Evolutionary conservation across 306 rosid species (phyloP).

Genomic region (Medicago arabica): DNA sequence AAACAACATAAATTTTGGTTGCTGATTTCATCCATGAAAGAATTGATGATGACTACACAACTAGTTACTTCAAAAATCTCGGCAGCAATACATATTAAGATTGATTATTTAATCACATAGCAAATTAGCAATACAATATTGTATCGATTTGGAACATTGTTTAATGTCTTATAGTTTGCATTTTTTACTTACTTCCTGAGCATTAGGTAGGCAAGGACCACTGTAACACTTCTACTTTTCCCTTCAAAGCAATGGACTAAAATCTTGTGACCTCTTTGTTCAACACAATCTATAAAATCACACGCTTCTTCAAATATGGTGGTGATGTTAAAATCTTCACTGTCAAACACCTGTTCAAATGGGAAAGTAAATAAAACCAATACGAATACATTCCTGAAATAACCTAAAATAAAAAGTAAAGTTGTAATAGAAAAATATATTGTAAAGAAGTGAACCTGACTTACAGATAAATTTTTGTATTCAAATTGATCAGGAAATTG

Average conservation of each 20-base stretch:
- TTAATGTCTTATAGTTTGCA: constrained; percentile 1
- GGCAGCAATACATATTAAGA: background rate
- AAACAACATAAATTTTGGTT: background rate
- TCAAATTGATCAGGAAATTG: constrained; percentile 81
- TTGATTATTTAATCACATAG: constrained; percentile 15
- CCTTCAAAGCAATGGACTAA: constrained; percentile 98
- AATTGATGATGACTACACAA: constrained; percentile 23
- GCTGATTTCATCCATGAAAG: constrained; percentile 23
- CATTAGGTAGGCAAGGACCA: constrained; percentile 93
- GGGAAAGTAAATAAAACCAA: constrained; percentile 27
- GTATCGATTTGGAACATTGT: background rate
- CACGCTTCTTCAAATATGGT: constrained; percentile 84
- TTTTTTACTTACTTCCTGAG: constrained; percentile 80
- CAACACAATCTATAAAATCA: constrained; percentile 71
- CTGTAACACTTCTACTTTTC: constrained; percentile 88
- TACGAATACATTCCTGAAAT: constrained; percentile 26
- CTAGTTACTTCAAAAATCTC: constrained; percentile 1
- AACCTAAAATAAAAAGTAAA: constrained; percentile 7
- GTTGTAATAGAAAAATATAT: constrained; percentile 12
- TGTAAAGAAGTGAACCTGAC: constrained; percentile 34
- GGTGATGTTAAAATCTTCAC: constrained; percentile 75
- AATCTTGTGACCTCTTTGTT: constrained; percentile 71
- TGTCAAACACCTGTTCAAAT: constrained; percentile 69
- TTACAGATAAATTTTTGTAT: constrained; percentile 84
- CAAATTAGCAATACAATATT: constrained; percentile 6